Evolutionary conservation across 768 basidiomycete genomes (phyloP).

Genomic region (Tylopilus felleus): DNA sequence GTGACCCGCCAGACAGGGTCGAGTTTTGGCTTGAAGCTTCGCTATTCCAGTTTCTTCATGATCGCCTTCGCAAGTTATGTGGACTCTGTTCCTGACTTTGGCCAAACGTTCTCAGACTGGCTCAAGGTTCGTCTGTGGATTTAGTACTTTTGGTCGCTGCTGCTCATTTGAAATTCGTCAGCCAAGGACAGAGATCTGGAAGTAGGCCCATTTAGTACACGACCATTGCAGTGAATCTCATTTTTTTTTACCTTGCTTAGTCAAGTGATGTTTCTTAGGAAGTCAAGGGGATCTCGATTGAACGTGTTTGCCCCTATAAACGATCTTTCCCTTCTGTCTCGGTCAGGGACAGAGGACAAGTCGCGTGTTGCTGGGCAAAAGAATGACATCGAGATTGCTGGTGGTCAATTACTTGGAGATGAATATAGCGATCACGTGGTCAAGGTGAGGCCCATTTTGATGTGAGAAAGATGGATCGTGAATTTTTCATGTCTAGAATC

Average conservation of each 20-base stretch:
- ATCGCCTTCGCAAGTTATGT: constrained; percentile 92
- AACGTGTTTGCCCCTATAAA: constrained; percentile 91
- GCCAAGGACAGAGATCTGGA: constrained; percentile 89
- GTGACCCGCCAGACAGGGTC: constrained; percentile 23
- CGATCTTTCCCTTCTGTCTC: constrained; percentile 81
- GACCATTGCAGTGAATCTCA: background rate
- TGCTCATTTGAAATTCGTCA: constrained; percentile 23
- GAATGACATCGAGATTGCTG: constrained; percentile 70
- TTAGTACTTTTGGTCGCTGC: background rate
- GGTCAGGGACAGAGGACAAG: constrained; percentile 54
- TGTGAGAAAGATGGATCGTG: background rate
- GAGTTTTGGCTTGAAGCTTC: background rate
- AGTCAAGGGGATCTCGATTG: constrained; percentile 73
- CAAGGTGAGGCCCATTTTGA: constrained; percentile 47
- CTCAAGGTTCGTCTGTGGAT: constrained; percentile 52
- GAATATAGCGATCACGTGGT: constrained; percentile 96
- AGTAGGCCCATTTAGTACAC: constrained; percentile 47
- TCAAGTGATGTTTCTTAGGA: constrained; percentile 83
- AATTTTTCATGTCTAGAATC: constrained; percentile 52
- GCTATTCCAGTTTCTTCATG: constrained; percentile 75
- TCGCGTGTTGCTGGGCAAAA: constrained; percentile 64
- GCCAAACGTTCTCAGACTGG: constrained; percentile 82
- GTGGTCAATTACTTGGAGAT: constrained; percentile 87
- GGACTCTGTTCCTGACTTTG: constrained; percentile 59
- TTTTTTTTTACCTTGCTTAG: constrained; percentile 36